Evolutionary conservation across 345 rosid species (phyloP), one percentile per base, ranked within the genome.

Genomic region (Gossypium raimondii): DNA sequence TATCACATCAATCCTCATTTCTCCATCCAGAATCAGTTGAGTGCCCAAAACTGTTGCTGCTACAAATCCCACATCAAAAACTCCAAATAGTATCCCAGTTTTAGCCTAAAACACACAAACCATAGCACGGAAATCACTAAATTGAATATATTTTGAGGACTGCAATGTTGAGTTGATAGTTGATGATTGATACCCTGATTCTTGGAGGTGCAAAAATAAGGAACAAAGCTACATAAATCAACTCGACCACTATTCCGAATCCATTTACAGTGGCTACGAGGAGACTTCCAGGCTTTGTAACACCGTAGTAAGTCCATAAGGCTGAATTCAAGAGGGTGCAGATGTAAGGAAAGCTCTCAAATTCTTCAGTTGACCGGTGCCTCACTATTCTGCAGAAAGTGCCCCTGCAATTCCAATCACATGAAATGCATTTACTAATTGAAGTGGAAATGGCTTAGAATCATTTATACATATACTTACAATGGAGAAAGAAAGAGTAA

Each of bases 281-380:
- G n/a, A 16, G 20, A 13, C 24, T 53, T 66, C 77, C 77, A 13
- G 53, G 51, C 62, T 75, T 65, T 22, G 57, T 75, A 11, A 65
- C 44, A 14, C 77, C 77, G n/a, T 75, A 75, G 64, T 75, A 75
- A 64, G 77, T 75, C 72, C 77, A 75, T 10, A 75, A 55, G n/a
- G 64, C 44, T 53, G 72, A 53, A 56, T 16, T 75, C 64, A 75
- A 41, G 22, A 75, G 52, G 2, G 77, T 75, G 65, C 64, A 75
- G 6, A 75, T 65, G 72, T 75, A 75, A 9, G 77, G 77, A 41
- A 75, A 41, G 53, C 77, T 65, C 61, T 75, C 72, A 4, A 75
- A 75, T 11, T 75, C 72, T 56, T 75, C 77, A 0, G 77, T 75
- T n/a, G 77, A 75, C 9, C 55, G 8, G 7, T 53, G 10, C 65